These are phyloP conservation scores for Aegilops tauschii DNA, from an alignment of 176 grass and related monocot genomes.

Conservation along the genomic window DNA sequence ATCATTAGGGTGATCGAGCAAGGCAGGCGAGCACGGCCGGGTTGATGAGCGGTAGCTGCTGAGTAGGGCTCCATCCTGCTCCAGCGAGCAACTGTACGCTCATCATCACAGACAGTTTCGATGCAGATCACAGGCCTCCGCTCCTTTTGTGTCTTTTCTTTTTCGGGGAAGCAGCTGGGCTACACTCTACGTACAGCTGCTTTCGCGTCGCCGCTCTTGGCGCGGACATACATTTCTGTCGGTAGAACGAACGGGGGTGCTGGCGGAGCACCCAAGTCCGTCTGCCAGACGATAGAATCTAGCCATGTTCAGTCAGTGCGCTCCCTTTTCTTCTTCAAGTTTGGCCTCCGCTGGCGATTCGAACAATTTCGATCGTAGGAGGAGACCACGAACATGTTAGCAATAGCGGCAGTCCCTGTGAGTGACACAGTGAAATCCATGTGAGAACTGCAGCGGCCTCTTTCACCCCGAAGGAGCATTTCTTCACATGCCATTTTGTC, in stretches of 20 bases:
- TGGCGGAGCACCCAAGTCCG: neutral
- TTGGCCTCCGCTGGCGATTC: neutral
- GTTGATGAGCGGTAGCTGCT: neutral
- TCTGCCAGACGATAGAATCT: neutral
- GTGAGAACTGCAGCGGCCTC: too few relatives aligned
- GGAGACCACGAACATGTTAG: neutral
- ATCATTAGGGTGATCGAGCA: neutral
- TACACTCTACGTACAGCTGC: too few relatives aligned
- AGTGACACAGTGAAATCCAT: too few relatives aligned
- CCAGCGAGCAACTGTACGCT: neutral
- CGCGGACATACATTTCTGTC: slow-evolving; percentile 1
- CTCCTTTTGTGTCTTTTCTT: neutral
- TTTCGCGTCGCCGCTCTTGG: neutral
- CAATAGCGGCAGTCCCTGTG: too few relatives aligned
- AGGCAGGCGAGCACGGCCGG: neutral
- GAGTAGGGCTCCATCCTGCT: neutral
- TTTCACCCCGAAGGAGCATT: too few relatives aligned
- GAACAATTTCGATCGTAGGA: neutral
- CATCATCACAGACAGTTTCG: neutral
- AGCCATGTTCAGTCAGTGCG: too few relatives aligned
- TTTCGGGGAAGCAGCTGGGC: neutral
- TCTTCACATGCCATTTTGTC: too few relatives aligned
- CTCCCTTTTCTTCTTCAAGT: neutral
- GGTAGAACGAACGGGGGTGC: neutral
- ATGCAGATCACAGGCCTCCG: neutral